These are phyloP conservation scores for Onygenales sp. DNA, from an alignment of 2,329 filamentous ascomycete genomes.

Conservation along the genomic window DNA sequence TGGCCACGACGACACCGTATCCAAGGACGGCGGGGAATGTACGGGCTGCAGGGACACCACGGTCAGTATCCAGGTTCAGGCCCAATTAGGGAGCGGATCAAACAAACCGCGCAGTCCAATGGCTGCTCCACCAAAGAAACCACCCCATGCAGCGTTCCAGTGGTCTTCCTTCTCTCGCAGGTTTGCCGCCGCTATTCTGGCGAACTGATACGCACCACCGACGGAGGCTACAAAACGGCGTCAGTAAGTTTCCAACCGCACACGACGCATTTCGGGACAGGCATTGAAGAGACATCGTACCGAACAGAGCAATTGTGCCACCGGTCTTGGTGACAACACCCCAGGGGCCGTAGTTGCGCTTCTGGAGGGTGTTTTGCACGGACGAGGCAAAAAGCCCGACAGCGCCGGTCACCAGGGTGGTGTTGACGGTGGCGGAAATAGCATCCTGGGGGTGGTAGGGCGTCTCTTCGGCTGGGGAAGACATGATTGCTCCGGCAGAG, in stretches of 20 bases:
- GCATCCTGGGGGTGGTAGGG: conserved; percentile 67
- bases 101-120: conserved; percentile 61
- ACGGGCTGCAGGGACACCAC: conserved; percentile 37
- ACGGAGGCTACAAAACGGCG: conserved; percentile 48
- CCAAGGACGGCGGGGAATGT: conserved; percentile 63
- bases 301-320: conserved; percentile 58
- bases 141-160: conserved; percentile 64
- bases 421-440: conserved; percentile 56
- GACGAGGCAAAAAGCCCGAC: conserved; percentile 65
- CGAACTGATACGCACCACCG: conserved; percentile 70
- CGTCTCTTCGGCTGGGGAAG: conserved; percentile 37
- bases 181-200: conserved; percentile 68
- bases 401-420: conserved; percentile 54
- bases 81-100: conserved; percentile 20
- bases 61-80: neutral
- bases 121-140: conserved; percentile 64
- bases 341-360: conserved; percentile 69
- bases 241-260: conserved; percentile 7
- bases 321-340: conserved; percentile 74
- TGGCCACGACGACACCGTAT: conserved; percentile 51
- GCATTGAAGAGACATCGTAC: conserved; percentile 36
- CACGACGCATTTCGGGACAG: too few species aligned
- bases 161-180: conserved; percentile 74
- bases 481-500: conserved; percentile 29
- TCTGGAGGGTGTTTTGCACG: conserved; percentile 77